Percentiles rank a stretch among this genome's conserved stretches.
Conservation (phyloP, 1,284 basidiomycete genomes). For the Fomitopsis pinicola region DNA sequence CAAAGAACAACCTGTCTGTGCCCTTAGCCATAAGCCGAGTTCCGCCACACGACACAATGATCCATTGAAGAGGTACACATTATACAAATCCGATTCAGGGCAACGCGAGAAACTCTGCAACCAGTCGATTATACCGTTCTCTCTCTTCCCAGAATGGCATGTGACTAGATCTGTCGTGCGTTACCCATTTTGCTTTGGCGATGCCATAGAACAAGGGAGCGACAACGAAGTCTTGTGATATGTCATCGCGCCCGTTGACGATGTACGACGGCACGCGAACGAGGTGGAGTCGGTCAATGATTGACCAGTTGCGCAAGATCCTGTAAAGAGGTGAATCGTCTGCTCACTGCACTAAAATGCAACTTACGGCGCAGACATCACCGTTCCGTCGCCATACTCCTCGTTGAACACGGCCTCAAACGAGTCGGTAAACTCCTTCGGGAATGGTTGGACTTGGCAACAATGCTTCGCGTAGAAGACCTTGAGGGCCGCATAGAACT, state of each 20-base stretch:
- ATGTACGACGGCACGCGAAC: constrained; percentile 24
- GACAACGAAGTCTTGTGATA: constrained; percentile 21
- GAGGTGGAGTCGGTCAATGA: constrained; percentile 19
- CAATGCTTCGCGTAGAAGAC: constrained; percentile 18
- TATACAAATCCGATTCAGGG: no score
- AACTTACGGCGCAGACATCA: constrained; percentile 15
- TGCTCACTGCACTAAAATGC: not conserved
- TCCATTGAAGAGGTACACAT: no score
- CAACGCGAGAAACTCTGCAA: constrained; percentile 2
- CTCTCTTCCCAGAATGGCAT: constrained; percentile 23
- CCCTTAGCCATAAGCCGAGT: no score
- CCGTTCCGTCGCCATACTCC: constrained; percentile 17
- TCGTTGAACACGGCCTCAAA: constrained; percentile 12
- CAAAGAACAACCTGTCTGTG: no score
- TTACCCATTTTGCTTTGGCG: constrained; percentile 20
- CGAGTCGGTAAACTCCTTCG: constrained; percentile 16
- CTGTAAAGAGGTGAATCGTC: not conserved
- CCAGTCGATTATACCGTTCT: constrained; percentile 15
- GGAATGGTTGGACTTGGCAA: constrained; percentile 19
- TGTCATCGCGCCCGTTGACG: constrained; percentile 23
- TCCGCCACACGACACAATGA: no score
- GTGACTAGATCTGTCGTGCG: constrained; percentile 23
- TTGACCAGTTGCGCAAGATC: constrained; percentile 21
- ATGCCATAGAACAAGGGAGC: constrained; percentile 20
- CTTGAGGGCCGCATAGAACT: constrained; percentile 20